These are phyloP conservation scores for Sclerotinia spermophila DNA, from an alignment of 2,329 filamentous ascomycete species.

Conservation along the genomic window DNA sequence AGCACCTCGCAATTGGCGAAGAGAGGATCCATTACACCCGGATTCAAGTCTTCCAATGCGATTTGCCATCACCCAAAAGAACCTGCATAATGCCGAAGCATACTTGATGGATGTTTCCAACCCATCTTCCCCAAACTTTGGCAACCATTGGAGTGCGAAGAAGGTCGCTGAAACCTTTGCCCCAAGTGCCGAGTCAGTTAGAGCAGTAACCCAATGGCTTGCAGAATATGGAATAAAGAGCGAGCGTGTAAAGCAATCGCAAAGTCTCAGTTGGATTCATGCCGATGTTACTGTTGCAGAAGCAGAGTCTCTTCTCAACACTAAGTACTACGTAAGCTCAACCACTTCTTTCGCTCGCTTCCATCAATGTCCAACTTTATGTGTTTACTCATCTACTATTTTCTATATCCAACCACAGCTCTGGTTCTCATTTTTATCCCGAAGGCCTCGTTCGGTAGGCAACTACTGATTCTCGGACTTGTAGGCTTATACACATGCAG, in stretches of 20 bases:
- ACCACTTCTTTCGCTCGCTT: not conserved
- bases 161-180: conserved; percentile 41
- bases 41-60: conserved; percentile 23
- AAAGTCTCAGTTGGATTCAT: conserved; percentile 31
- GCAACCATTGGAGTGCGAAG: conserved; percentile 18
- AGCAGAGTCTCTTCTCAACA: conserved; percentile 51
- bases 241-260: conserved; percentile 47
- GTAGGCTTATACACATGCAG: conserved; percentile 21
- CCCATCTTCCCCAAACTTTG: conserved; percentile 32
- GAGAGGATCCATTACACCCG: conserved; percentile 14
- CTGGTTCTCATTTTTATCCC: not conserved
- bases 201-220: conserved; percentile 46
- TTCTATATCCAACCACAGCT: not conserved
- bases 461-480: not conserved
- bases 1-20: conserved; percentile 19
- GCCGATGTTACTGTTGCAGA: conserved; percentile 38
- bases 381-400: not conserved
- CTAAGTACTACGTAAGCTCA: conserved; percentile 41
- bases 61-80: conserved; percentile 45
- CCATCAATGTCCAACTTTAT: not conserved
- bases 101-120: conserved; percentile 42
- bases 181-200: conserved; percentile 43
- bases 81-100: conserved; percentile 44
- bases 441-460: not conserved
- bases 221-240: conserved; percentile 47